Base-by-base conservation (phyloP, 2,329 filamentous ascomycete genomes). In the Ophiognomonia clavigignenti-juglandacearum region DNA sequence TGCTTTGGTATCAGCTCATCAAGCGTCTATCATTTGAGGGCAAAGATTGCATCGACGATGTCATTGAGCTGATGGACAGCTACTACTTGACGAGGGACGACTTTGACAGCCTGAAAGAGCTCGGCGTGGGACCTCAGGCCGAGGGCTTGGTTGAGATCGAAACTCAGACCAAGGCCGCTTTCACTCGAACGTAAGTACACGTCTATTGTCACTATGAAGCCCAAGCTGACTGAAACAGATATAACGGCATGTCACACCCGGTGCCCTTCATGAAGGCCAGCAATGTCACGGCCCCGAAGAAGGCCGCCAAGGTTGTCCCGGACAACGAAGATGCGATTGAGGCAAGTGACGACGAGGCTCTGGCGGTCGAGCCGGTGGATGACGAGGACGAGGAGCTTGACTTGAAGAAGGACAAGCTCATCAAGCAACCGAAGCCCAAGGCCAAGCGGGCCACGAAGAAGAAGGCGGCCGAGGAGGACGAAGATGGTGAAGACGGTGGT, bases 261-360 rank as follows among this genome's bases (percentile, higher is more conserved):
- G 70, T 98, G 43, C 91, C 93, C 1, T 98, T 96, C 68, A 96
- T 97, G 82, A 97, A 96, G 68, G 88, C 91, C 2, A 89, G 80
- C 58, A 88, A 77, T 54, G 78, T 93, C 14, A 65, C 81, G 9
- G 86, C 82, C 4, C 82, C 88, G 4, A 89, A 88, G 71, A 85
- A 83, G 58, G 70, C 75, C 34, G 71, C 80, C 22, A 82, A 82
- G 65, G 89, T 92, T 39, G 86, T 85, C 52, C 95, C 93, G 1
- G 93, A 98, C 68, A 77, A 98, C 26, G 93, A 98, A 68, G 93
- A 98, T 67, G 93, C 91, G 2, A 85, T 98, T 45, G 91, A 97
- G 40, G 92, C 95, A 57, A 90, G 89, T 5, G 92, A 95, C 43
- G 90, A 93, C 38, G 86, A 83, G 18, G 83, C 75, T n/a, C 82